phyloP scores from a whole-genome alignment of 1,284 basidiomycete species.

The Cryptococcus depauperatus region DNA sequence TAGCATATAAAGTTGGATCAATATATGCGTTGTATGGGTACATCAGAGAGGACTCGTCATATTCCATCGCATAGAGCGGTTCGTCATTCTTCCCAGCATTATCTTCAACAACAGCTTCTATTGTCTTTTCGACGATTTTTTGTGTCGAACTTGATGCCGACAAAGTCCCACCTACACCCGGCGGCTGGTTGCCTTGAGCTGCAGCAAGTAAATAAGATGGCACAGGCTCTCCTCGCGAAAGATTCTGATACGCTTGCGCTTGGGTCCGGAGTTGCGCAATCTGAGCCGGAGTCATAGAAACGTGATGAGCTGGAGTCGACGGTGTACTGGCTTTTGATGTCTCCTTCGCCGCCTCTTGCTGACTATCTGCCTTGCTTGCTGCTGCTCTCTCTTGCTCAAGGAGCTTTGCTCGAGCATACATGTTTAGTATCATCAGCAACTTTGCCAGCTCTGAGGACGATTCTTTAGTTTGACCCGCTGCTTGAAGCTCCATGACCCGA shows the following conservation, averaged over 20 bases:
- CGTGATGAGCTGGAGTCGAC: conserved; percentile 19
- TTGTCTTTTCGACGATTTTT: conserved; percentile 67
- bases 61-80: conserved; percentile 54
- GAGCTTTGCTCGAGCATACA: conserved; percentile 30
- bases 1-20: conserved; percentile 65
- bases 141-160: conserved; percentile 19
- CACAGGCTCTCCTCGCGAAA: conserved; percentile 69
- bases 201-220: conserved; percentile 72
- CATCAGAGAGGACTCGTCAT: conserved; percentile 69
- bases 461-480: conserved; percentile 36
- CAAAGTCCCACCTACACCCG: conserved; percentile 50
- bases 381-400: conserved; percentile 22
- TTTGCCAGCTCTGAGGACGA: conserved; percentile 33
- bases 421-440: conserved; percentile 27
- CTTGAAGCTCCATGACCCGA: conserved; percentile 33
- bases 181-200: conserved; percentile 47
- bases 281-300: conserved; percentile 69
- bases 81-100: conserved; percentile 28
- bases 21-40: conserved; percentile 95
- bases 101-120: conserved; percentile 55
- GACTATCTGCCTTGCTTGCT: neutral
- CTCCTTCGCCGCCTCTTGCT: neutral
- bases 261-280: conserved; percentile 78
- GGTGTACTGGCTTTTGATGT: neutral
- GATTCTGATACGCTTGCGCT: conserved; percentile 79